A percentile compares a stretch with the other conserved stretches of the same genome.
phyloP scores from a whole-genome alignment of 1,284 basidiomycete genomes.

The Malassezia caprae region DNA sequence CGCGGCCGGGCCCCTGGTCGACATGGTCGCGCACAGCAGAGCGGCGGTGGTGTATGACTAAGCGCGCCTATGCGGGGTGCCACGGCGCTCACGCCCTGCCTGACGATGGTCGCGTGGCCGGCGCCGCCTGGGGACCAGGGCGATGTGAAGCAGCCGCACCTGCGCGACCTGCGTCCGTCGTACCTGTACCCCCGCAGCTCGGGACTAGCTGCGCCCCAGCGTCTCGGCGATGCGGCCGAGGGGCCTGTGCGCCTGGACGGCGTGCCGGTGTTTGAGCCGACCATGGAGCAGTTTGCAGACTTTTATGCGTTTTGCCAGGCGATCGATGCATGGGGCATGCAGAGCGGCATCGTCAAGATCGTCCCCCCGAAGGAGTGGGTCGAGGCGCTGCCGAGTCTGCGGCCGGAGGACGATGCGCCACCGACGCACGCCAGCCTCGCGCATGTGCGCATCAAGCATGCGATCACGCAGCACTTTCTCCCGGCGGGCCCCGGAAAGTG shows the following conservation, averaged over 20 bases:
- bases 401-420: slow-evolving; percentile 8
- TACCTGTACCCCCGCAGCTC: slow-evolving; percentile 37
- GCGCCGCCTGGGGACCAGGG: not conserved
- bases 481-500: slow-evolving; percentile 41
- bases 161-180: slow-evolving; percentile 23
- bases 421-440: slow-evolving; percentile 20
- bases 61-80: not conserved
- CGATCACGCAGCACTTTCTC: slow-evolving; percentile 42
- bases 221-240: not conserved
- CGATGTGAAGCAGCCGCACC: not conserved
- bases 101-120: not conserved
- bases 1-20: not conserved
- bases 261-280: slow-evolving; percentile 45
- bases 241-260: slow-evolving; percentile 18
- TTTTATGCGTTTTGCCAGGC: slow-evolving; percentile 42
- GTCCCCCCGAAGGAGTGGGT: slow-evolving; percentile 41
- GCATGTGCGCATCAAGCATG: slow-evolving; percentile 39
- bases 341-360: slow-evolving; percentile 43
- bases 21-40: slow-evolving; percentile 12
- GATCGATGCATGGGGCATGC: slow-evolving; percentile 46
- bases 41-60: not conserved
- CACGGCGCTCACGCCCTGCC: not conserved
- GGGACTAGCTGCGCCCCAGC: not conserved
- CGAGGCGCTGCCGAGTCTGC: slow-evolving; percentile 32
- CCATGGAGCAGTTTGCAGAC: slow-evolving; percentile 43